A percentile compares a stretch with the other conserved stretches of the same genome.
Evolutionary conservation across 1,139 yeast species (phyloP).

Genomic region (Pichia sp.): DNA sequence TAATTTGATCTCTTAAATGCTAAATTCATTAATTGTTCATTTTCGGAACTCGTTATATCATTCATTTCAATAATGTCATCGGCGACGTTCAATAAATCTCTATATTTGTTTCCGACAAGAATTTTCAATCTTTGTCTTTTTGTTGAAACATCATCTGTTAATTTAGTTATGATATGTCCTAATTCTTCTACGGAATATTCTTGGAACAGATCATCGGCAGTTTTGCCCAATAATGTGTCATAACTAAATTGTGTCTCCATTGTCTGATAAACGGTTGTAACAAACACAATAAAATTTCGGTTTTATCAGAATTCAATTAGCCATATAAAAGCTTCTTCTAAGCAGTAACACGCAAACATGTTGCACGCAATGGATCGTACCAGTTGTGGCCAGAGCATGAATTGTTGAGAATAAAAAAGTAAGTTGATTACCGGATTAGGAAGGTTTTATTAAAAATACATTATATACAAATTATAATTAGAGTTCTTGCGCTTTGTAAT

Average conservation of each 20-base stretch:
- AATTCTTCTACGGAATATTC: constrained; percentile 26
- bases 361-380: too few relatives aligned
- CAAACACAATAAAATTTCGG: too few relatives aligned
- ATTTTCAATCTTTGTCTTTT: constrained; percentile 44
- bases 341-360: too few relatives aligned
- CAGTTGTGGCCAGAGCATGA: too few relatives aligned
- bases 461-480: not conserved
- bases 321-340: too few relatives aligned
- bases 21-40: constrained; percentile 23
- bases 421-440: too few relatives aligned
- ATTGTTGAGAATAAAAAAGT: too few relatives aligned
- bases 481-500: constrained; percentile 4
- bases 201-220: constrained; percentile 22
- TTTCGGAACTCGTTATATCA: constrained; percentile 31
- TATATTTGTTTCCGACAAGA: constrained; percentile 59
- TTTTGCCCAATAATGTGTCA: constrained; percentile 4
- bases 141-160: constrained; percentile 19
- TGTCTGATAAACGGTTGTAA: too few relatives aligned
- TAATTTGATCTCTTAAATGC: constrained; percentile 27
- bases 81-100: constrained; percentile 63
- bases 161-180: constrained; percentile 18
- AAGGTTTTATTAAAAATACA: too few relatives aligned
- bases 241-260: not conserved
- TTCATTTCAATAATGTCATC: constrained; percentile 60
- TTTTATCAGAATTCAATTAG: too few relatives aligned